Base-by-base conservation (phyloP, 23 red algal genomes). In the Gracilaria domingensis region DNA sequence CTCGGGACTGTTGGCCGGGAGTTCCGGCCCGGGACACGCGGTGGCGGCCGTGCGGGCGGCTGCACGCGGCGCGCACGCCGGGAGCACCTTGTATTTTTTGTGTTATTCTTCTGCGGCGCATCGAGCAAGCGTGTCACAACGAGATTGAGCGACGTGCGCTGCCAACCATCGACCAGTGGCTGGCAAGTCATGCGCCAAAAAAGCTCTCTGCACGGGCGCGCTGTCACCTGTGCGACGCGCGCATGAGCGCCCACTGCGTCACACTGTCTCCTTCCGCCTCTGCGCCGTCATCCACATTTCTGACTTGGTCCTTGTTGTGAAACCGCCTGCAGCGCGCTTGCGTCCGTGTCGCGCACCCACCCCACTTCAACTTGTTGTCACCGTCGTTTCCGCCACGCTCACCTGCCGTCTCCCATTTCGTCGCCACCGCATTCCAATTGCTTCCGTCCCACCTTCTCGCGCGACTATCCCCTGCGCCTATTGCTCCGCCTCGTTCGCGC, bases 221-320 rank as follows among this genome's bases (percentile, higher is more conserved):
- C n/a, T 69, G 64, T 69, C 64, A 69, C 38, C 38, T 69, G 32
- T 36, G 28, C 16, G 14, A 38, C 5, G 23, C 64, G 36, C 64
- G 32, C 32, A 17, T 8, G 12, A 69, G 64, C 30, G 11, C 30
- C 30, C 8, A 12, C 64, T 69, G 64, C 33, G 32, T 13, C 64
- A 7, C 30, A 34, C 32, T 36, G 64, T 69, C 51, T 55, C 51
- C 51, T 14, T 18, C 51, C 51, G 51, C 51, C 51, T 55, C 51
- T 18, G 51, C 51, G 13, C 17, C 28, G 64, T 32, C 64, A 9
- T 37, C 64, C 6, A 1, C 64, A 0, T 32, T 20, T 20, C 38
- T 34, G 64, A 69, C 64, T 36, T 37, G 30, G 28, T 77, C 72
- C 38, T 77, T 77, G 72, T 77, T 77, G 72, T 51, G 45, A 50